Percentiles rank a stretch among this genome's conserved stretches.
These are phyloP conservation scores for Penicillium bovifimosum DNA, from an alignment of 495 filamentous ascomycete genomes.

Conservation along the genomic window DNA sequence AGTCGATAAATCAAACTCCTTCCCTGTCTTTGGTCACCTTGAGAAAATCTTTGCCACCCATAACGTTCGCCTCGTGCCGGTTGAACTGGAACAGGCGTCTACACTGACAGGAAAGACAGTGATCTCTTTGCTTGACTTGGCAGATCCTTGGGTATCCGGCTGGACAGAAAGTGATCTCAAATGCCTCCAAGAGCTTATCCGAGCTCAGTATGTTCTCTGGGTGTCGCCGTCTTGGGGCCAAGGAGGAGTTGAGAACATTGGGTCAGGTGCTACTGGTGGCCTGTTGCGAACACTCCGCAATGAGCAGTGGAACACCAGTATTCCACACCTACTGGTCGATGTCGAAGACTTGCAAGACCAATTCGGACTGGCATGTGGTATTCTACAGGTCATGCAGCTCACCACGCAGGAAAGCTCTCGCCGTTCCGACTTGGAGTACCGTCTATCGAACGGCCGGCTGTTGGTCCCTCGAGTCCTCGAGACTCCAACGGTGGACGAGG, in stretches of 20 bases:
- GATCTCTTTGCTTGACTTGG: constrained; percentile 21
- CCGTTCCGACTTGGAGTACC: constrained; percentile 16
- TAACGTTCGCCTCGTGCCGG: constrained; percentile 8
- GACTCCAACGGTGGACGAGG: constrained; percentile 14
- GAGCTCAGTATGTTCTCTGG: constrained; percentile 24
- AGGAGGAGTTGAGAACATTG: constrained; percentile 7
- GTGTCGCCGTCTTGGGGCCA: constrained; percentile 14
- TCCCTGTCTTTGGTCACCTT: constrained; percentile 9
- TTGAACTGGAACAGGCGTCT: constrained; percentile 13
- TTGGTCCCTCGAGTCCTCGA: constrained; percentile 19
- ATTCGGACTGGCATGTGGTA: constrained; percentile 9
- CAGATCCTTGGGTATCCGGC: constrained; percentile 10
- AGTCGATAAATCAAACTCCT: constrained; percentile 1
- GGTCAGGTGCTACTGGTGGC: constrained; percentile 14
- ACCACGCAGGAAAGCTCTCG: constrained; percentile 12
- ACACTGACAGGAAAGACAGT: constrained; percentile 15
- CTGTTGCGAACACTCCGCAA: constrained; percentile 24
- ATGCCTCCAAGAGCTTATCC: constrained; percentile 9
- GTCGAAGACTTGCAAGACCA: constrained; percentile 4
- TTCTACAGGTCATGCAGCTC: constrained; percentile 16
- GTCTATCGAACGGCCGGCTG: constrained; percentile 12
- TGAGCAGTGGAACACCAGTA: constrained; percentile 13
- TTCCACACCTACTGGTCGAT: constrained; percentile 15
- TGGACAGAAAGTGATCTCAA: constrained; percentile 15
- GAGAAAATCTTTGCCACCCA: constrained; percentile 12